A percentile compares a stretch with the other conserved stretches of the same genome.
phyloP scores from a whole-genome alignment of 2,329 filamentous ascomycete species.

The Trichoderma atrobrunneum region DNA sequence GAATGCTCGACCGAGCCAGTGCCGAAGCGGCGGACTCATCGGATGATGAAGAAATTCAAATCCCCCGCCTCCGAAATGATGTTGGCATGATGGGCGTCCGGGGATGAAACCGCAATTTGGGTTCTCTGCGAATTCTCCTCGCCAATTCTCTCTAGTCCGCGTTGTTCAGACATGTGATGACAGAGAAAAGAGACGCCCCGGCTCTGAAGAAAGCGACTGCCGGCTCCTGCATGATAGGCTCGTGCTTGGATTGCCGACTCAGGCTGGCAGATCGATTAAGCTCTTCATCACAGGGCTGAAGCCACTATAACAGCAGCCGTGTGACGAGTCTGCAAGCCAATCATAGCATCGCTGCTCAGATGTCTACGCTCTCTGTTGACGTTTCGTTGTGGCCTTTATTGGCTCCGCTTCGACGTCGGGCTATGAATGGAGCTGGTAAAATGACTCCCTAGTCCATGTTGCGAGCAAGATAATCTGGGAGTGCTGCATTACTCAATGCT shows the following conservation, averaged over 20 bases:
- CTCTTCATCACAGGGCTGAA: neutral
- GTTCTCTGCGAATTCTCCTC: neutral
- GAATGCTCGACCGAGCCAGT: conserved; percentile 54
- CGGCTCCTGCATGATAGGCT: neutral
- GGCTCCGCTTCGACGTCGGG: neutral
- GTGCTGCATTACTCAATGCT: neutral
- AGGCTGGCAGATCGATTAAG: neutral
- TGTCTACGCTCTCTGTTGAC: neutral
- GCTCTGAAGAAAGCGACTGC: neutral
- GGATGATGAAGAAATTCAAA: conserved; percentile 56
- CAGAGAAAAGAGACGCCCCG: neutral
- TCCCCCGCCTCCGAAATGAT: conserved; percentile 38
- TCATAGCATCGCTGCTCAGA: neutral
- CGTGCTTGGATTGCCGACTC: neutral
- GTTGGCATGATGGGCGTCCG: conserved; percentile 31
- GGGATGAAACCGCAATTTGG: neutral
- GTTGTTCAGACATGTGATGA: neutral
- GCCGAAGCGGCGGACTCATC: conserved; percentile 52
- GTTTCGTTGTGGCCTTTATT: neutral
- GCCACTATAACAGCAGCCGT: neutral
- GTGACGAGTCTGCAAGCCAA: neutral
- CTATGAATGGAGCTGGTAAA: neutral
- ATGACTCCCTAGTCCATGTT: neutral
- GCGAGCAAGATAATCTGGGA: neutral
- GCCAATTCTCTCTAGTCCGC: neutral